phyloP scores from a whole-genome alignment of 75 land plant species.

The Adiantum capillusveneris region DNA sequence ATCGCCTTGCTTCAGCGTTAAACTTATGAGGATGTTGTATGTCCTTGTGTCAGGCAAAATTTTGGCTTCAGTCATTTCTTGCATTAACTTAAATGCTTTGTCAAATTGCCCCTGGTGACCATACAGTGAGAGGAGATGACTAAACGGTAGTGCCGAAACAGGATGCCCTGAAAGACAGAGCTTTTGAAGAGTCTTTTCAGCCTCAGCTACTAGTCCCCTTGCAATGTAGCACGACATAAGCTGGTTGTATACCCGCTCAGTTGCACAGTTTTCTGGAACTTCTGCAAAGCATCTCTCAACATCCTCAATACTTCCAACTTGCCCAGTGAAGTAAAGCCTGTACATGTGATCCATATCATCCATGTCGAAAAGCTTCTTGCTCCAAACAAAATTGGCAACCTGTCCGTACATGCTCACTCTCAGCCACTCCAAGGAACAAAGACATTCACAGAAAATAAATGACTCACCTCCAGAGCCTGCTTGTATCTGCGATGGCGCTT shows the following conservation, averaged over 20 bases:
- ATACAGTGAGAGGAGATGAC: neutral
- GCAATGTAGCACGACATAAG: neutral
- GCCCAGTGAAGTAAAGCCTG: slow-evolving; percentile 1
- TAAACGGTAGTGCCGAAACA: neutral
- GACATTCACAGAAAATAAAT: no score
- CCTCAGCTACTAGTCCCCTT: neutral
- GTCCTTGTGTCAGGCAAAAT: neutral
- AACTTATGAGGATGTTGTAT: neutral
- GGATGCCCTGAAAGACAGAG: neutral
- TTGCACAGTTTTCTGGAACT: neutral
- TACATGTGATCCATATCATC: slow-evolving; percentile 1
- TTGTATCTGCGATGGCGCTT: neutral
- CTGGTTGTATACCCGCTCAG: slow-evolving; percentile 1
- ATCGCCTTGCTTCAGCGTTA: slow-evolving; percentile 17
- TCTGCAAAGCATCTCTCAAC: slow-evolving; percentile 2
- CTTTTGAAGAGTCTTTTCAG: neutral
- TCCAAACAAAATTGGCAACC: neutral
- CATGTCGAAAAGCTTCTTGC: neutral
- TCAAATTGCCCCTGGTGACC: neutral
- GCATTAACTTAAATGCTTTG: neutral
- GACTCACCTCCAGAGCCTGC: neutral
- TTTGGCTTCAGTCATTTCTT: neutral
- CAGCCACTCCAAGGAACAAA: no score
- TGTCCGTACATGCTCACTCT: neutral
- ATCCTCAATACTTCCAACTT: neutral